Evolutionary conservation across 2,329 filamentous ascomycete genomes (phyloP).

Genomic region (Trichoderma aggressivum): DNA sequence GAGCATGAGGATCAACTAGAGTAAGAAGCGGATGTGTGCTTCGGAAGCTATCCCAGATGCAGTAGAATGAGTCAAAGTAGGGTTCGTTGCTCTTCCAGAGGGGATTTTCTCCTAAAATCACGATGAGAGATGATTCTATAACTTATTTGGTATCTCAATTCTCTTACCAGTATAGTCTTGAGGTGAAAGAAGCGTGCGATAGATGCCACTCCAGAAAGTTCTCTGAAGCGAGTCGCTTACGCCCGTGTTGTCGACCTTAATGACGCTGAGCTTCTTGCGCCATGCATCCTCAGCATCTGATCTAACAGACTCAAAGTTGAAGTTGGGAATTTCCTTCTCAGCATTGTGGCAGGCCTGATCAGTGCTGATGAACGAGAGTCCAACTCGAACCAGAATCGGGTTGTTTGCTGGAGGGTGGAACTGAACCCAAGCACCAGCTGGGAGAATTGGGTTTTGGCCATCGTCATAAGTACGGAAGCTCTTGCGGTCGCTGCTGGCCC

Average conservation of each 20-base stretch:
- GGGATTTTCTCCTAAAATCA: conserved; percentile 62
- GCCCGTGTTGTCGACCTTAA: conserved; percentile 53
- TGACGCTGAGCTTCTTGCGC: conserved; percentile 58
- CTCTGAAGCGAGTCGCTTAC: conserved; percentile 57
- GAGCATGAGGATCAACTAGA: conserved; percentile 63
- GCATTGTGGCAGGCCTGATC: conserved; percentile 67
- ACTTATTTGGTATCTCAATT: background rate
- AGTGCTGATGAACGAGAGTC: conserved; percentile 66
- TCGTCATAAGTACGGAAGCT: conserved; percentile 32
- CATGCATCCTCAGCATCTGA: conserved; percentile 56
- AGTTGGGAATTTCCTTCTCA: conserved; percentile 65
- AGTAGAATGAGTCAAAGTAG: conserved; percentile 67
- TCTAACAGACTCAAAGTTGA: conserved; percentile 58
- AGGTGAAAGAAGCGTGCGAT: conserved; percentile 65
- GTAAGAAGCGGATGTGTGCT: conserved; percentile 70
- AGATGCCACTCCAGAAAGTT: conserved; percentile 69
- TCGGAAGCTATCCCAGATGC: conserved; percentile 72
- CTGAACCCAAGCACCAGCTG: conserved; percentile 60
- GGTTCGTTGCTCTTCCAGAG: conserved; percentile 68
- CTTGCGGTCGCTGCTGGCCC: conserved; percentile 44
- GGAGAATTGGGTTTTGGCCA: conserved; percentile 25
- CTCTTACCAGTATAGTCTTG: conserved; percentile 62
- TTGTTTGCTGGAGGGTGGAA: conserved; percentile 45
- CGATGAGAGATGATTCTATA: background rate
- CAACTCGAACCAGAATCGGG: conserved; percentile 62